Percentiles rank a stretch among this genome's conserved stretches.
These are phyloP conservation scores for Cucurbita argyrosperma DNA, from an alignment of 306 rosid genomes.

Conservation along the genomic window DNA sequence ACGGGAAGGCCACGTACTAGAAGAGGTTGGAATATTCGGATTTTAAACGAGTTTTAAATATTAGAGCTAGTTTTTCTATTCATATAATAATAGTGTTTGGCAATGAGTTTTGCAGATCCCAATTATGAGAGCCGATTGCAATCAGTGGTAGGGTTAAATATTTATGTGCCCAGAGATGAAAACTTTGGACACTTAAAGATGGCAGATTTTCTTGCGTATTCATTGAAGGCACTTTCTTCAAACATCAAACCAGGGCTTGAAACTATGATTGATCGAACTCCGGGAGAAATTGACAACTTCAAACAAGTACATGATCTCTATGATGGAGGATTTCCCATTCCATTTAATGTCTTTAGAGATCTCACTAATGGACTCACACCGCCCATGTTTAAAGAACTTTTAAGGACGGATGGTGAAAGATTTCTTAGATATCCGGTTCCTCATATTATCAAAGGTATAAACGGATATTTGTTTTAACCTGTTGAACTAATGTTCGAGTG, in stretches of 20 bases:
- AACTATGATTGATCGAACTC: constrained; percentile 28
- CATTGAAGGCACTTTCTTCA: constrained; percentile 45
- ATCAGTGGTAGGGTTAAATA: constrained; percentile 28
- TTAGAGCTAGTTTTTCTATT: too few species aligned
- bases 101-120: constrained; percentile 23
- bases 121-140: constrained; percentile 37
- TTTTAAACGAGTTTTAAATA: too few species aligned
- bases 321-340: constrained; percentile 54
- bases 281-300: constrained; percentile 45
- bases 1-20: constrained; percentile 41
- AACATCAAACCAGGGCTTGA: constrained; percentile 45
- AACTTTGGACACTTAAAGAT: constrained; percentile 65
- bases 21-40: constrained; percentile 19
- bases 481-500: too few species aligned
- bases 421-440: constrained; percentile 52
- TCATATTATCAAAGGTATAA: constrained; percentile 58
- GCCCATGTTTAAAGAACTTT: constrained; percentile 48
- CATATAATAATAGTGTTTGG: too few species aligned
- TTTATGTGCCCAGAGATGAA: constrained; percentile 83
- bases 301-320: constrained; percentile 47
- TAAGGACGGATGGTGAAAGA: constrained; percentile 47
- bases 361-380: constrained; percentile 33
- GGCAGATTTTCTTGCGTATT: constrained; percentile 56
- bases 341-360: constrained; percentile 20
- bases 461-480: too few species aligned